A percentile compares a stretch with the other conserved stretches of the same genome.
Evolutionary conservation across 75 land plant species (phyloP).

Genomic region (Pinus tabuliformis): DNA sequence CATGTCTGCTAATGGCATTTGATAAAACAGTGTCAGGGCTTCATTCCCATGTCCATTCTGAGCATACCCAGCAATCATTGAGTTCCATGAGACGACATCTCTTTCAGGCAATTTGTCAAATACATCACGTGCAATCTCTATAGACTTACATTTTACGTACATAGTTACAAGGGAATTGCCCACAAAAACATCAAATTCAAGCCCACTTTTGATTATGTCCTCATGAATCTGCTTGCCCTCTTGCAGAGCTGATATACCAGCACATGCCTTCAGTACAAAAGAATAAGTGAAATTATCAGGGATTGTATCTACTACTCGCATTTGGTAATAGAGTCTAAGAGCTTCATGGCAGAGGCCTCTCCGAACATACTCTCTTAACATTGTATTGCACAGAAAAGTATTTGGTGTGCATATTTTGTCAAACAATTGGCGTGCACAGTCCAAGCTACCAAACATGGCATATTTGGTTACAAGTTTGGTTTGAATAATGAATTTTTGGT

Average conservation of each 20-base stretch:
- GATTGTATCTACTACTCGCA: neutral
- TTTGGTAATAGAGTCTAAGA: neutral
- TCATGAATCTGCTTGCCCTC: conserved; percentile 8
- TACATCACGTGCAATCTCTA: conserved; percentile 4
- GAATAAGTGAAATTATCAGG: conserved; percentile 12
- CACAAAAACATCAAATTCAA: conserved; percentile 11
- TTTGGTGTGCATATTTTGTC: neutral
- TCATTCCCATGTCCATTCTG: neutral
- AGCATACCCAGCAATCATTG: conserved; percentile 12
- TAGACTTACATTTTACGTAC: conserved; percentile 15
- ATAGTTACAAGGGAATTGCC: conserved; percentile 12
- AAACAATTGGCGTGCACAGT: conserved; percentile 2
- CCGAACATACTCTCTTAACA: conserved; percentile 15
- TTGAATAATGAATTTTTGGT: neutral
- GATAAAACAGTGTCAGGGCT: neutral
- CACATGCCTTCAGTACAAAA: conserved; percentile 12
- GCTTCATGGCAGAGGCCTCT: conserved; percentile 8
- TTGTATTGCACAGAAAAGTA: conserved; percentile 8
- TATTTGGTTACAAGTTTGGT: conserved; percentile 1
- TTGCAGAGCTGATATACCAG: neutral
- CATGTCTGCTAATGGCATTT: conserved; percentile 2
- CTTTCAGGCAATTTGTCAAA: conserved; percentile 15
- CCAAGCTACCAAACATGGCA: neutral
- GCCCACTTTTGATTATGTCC: neutral
- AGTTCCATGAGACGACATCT: conserved; percentile 22